Evolutionary conservation across 768 basidiomycete genomes (phyloP).

Genomic region (Auriscalpium orientale): DNA sequence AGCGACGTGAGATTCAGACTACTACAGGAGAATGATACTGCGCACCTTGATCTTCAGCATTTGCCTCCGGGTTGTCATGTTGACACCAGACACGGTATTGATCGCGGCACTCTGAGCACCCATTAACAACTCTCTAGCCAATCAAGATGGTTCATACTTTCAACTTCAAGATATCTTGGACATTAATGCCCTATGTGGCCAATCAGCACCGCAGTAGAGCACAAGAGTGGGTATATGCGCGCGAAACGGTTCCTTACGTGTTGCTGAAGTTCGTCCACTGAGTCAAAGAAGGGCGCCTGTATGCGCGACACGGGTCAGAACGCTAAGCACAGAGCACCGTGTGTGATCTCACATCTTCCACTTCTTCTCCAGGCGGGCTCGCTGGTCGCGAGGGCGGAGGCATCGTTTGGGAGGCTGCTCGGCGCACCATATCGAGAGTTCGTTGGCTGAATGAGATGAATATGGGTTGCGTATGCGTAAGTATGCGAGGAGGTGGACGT

Average conservation of each 20-base stretch:
- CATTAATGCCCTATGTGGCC: conserved; percentile 72
- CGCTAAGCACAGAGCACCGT: too few relatives aligned
- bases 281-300: conserved; percentile 20
- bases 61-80: conserved; percentile 86
- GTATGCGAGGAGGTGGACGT: neutral
- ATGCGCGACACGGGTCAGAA: neutral
- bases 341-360: neutral
- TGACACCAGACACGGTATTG: conserved; percentile 80
- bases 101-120: conserved; percentile 60
- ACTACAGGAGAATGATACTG: neutral
- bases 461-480: too few relatives aligned
- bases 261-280: conserved; percentile 24
- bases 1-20: neutral
- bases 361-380: conserved; percentile 1
- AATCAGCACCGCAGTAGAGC: neutral
- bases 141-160: conserved; percentile 41
- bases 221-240: conserved; percentile 5
- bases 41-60: conserved; percentile 88
- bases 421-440: neutral
- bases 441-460: too few relatives aligned
- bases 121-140: too few relatives aligned
- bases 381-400: conserved; percentile 1
- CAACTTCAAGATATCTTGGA: conserved; percentile 91
- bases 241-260: conserved; percentile 16
- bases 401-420: conserved; percentile 1